A percentile compares a stretch with the other conserved stretches of the same genome.
These are phyloP conservation scores for Mycosphaerella sp. DNA, from an alignment of 2,329 filamentous ascomycete species.

Conservation along the genomic window DNA sequence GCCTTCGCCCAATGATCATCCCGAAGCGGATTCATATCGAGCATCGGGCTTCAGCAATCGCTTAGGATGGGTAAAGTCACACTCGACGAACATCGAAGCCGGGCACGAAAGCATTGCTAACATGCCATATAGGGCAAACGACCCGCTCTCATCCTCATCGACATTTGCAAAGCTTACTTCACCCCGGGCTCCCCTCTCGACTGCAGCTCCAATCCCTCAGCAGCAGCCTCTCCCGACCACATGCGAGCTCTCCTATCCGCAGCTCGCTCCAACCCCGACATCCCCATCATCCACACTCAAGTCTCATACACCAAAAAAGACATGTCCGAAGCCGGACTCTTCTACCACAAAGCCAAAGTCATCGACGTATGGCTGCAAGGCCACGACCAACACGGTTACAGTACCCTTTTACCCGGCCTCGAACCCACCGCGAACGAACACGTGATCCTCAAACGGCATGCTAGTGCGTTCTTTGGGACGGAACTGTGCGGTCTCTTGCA, in stretches of 20 bases:
- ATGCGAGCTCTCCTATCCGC: slow-evolving; percentile 20
- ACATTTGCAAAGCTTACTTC: slow-evolving; percentile 28
- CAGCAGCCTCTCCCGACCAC: slow-evolving; percentile 15
- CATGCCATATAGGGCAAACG: slow-evolving; percentile 12
- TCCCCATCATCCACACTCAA: slow-evolving; percentile 23
- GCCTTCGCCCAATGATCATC: slow-evolving; percentile 1
- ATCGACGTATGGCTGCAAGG: slow-evolving; percentile 21
- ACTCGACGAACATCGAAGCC: background rate
- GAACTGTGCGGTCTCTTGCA: slow-evolving; percentile 16
- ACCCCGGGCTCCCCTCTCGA: slow-evolving; percentile 23
- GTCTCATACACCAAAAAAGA: slow-evolving; percentile 20
- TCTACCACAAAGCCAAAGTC: slow-evolving; percentile 20
- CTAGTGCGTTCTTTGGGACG: slow-evolving; percentile 25
- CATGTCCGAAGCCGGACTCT: slow-evolving; percentile 24
- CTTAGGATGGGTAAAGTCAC: slow-evolving; percentile 21
- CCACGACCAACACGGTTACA: slow-evolving; percentile 14
- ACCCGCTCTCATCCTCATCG: slow-evolving; percentile 24
- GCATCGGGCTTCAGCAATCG: slow-evolving; percentile 22
- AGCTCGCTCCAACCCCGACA: slow-evolving; percentile 10
- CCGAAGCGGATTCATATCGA: slow-evolving; percentile 14
- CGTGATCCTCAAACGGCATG: slow-evolving; percentile 22
- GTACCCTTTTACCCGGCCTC: slow-evolving; percentile 15
- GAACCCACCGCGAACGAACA: slow-evolving; percentile 18
- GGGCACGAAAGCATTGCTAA: background rate
- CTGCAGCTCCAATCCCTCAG: slow-evolving; percentile 19